Evolutionary conservation across 345 rosid genomes (phyloP).

Genomic region (Euclidium syriacum): DNA sequence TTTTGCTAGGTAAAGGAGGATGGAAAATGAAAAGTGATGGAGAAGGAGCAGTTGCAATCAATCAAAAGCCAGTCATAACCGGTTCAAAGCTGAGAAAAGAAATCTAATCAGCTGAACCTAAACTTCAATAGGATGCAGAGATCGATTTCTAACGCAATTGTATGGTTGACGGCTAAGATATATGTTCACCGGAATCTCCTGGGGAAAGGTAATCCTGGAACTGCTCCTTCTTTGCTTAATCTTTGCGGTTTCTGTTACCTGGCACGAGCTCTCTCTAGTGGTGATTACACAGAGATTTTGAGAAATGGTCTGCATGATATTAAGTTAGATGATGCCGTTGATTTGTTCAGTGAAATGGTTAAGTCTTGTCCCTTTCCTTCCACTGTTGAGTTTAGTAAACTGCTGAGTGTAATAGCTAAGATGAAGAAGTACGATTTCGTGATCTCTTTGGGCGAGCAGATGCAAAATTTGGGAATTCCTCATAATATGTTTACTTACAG

Average conservation of each 20-base stretch:
- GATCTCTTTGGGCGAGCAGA: not conserved
- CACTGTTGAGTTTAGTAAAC: not conserved
- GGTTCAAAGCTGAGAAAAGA: no score
- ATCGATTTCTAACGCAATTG: not conserved
- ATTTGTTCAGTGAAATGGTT: not conserved
- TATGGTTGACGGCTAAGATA: not conserved
- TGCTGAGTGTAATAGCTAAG: not conserved
- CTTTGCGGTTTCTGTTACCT: not conserved
- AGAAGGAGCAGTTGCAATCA: no score
- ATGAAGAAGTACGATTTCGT: slow-evolving; percentile 12
- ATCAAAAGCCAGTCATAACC: no score
- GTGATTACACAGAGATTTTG: not conserved
- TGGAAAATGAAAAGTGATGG: no score
- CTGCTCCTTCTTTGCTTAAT: not conserved
- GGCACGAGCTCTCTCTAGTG: not conserved
- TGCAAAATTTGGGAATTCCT: not conserved
- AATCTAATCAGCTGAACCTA: no score
- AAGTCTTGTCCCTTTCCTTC: not conserved
- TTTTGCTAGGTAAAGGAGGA: no score
- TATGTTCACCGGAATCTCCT: not conserved
- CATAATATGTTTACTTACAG: not conserved
- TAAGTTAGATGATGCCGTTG: not conserved
- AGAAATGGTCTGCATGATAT: not conserved
- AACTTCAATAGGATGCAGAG: no score
- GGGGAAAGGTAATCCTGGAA: not conserved